Conservation (phyloP, 768 basidiomycete genomes). For the Lentinula lateritia region DNA sequence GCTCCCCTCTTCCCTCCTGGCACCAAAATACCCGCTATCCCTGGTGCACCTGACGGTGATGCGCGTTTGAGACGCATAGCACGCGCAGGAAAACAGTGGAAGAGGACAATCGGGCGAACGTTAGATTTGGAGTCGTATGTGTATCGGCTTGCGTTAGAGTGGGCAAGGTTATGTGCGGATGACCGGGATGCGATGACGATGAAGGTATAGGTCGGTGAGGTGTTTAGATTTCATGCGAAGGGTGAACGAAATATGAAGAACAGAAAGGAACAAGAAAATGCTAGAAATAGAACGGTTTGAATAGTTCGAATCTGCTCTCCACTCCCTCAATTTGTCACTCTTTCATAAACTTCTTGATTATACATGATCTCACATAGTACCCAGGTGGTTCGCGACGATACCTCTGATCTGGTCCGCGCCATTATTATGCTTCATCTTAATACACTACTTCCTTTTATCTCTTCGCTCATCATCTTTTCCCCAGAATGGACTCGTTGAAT, state of each 20-base stretch:
- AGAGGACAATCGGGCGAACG: slow-evolving; percentile 71
- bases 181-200: slow-evolving; percentile 70
- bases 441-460: too few relatives aligned
- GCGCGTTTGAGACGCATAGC: slow-evolving; percentile 75
- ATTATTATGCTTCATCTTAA: too few relatives aligned
- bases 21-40: neutral
- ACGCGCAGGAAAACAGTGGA: slow-evolving; percentile 91
- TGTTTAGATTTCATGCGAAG: neutral
- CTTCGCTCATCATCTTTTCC: too few relatives aligned
- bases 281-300: too few relatives aligned
- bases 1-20: neutral
- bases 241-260: neutral
- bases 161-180: slow-evolving; percentile 79
- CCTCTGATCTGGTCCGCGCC: too few relatives aligned
- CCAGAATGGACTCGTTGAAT: too few relatives aligned
- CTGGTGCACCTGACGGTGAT: slow-evolving; percentile 51
- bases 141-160: slow-evolving; percentile 84
- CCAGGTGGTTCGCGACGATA: too few relatives aligned
- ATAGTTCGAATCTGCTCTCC: too few relatives aligned
- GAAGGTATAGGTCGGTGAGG: neutral
- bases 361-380: too few relatives aligned
- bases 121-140: slow-evolving; percentile 95
- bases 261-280: neutral
- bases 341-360: too few relatives aligned
- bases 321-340: too few relatives aligned